These are phyloP conservation scores for Ceriops tagal DNA, from an alignment of 345 rosid species.

Conservation along the genomic window DNA sequence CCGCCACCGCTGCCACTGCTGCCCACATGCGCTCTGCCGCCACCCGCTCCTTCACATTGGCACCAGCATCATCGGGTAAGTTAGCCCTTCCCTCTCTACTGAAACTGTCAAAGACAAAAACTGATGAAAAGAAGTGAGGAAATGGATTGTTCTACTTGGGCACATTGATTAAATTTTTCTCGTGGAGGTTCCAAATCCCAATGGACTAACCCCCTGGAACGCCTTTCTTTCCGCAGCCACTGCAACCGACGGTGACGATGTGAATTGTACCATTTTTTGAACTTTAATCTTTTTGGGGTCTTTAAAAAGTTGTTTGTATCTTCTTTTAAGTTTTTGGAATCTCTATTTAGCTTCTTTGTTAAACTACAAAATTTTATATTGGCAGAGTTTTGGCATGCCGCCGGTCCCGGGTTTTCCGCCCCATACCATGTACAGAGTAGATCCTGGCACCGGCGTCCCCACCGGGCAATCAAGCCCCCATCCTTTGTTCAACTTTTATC, in stretches of 20 bases:
- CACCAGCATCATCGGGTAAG: slow-evolving; percentile 49
- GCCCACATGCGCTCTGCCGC: slow-evolving; percentile 37
- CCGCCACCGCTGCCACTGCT: slow-evolving; percentile 30
- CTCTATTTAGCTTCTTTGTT: background rate
- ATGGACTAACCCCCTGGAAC: slow-evolving; percentile 46
- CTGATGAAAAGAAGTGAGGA: background rate
- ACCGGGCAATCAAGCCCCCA: slow-evolving; percentile 23
- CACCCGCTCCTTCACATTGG: slow-evolving; percentile 54
- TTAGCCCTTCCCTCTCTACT: background rate
- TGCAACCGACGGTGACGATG: slow-evolving; percentile 44
- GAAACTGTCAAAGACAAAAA: background rate
- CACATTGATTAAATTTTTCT: background rate
- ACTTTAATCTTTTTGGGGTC: slow-evolving; percentile 21
- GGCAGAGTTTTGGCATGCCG: slow-evolving; percentile 50
- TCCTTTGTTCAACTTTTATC: slow-evolving; percentile 52
- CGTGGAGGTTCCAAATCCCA: slow-evolving; percentile 43
- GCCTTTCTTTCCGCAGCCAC: slow-evolving; percentile 54
- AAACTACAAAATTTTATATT: background rate
- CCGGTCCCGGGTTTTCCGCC: slow-evolving; percentile 54
- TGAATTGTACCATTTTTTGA: background rate
- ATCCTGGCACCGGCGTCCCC: slow-evolving; percentile 38
- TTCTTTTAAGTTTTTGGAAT: slow-evolving; percentile 10
- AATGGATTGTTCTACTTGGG: background rate
- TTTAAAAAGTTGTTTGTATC: slow-evolving; percentile 20
- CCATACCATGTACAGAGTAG: slow-evolving; percentile 32